phyloP scores from a whole-genome alignment of 352 stramenopile genomes.

The Thalassiosira exigua region DNA sequence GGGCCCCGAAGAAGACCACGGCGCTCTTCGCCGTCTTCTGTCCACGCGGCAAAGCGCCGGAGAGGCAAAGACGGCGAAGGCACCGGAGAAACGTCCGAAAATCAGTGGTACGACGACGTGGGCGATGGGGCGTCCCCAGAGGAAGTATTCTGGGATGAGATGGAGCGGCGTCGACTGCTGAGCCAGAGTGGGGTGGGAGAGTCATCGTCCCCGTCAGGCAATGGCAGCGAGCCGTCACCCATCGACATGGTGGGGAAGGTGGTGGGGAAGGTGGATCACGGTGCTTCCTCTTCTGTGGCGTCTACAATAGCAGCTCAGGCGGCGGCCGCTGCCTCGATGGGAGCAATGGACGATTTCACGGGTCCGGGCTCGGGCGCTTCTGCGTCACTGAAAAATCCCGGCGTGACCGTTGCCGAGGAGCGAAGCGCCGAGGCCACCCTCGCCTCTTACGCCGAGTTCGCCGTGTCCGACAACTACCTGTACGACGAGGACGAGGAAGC shows the following conservation, averaged over 20 bases:
- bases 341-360: conserved; percentile 20
- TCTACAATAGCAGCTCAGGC: conserved; percentile 24
- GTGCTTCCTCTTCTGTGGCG: conserved; percentile 7
- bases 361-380: conserved; percentile 24
- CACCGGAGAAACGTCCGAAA: conserved; percentile 22
- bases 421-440: conserved; percentile 63
- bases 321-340: not conserved
- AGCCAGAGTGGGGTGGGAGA: conserved; percentile 48
- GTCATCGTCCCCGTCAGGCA: not conserved
- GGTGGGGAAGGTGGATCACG: not conserved
- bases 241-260: conserved; percentile 41
- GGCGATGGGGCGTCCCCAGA: conserved; percentile 69
- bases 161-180: conserved; percentile 74
- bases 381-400: conserved; percentile 56
- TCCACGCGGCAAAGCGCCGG: not conserved
- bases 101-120: conserved; percentile 76
- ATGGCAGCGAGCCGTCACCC: conserved; percentile 4
- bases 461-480: conserved; percentile 78
- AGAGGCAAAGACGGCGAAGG: not conserved
- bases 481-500: conserved; percentile 64
- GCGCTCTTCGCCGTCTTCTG: not conserved
- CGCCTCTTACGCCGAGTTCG: conserved; percentile 60
- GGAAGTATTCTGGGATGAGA: conserved; percentile 82
- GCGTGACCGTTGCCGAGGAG: conserved; percentile 45
- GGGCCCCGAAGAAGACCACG: conserved; percentile 5